Conservation (phyloP, 2,329 filamentous ascomycete species). For the Microdochium trichocladiopsis region DNA sequence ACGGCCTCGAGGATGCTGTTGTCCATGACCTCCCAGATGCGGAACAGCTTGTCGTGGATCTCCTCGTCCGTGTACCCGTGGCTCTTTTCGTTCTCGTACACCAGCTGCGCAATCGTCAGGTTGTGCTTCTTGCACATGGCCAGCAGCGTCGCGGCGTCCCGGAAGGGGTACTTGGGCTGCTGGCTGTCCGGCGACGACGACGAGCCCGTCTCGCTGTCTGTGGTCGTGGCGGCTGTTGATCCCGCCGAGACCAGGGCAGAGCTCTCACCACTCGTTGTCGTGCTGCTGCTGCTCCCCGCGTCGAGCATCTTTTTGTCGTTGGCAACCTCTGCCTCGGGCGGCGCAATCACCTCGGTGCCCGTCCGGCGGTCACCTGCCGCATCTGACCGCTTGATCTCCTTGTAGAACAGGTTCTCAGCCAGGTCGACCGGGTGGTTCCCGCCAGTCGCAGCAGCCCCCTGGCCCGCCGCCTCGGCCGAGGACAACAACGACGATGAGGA, state of each 20-base stretch:
- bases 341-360: conserved; percentile 31
- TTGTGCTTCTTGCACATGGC: conserved; percentile 41
- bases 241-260: not conserved
- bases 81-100: conserved; percentile 46
- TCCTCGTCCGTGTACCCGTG: conserved; percentile 41
- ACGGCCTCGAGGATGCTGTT: conserved; percentile 42
- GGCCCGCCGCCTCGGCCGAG: conserved; percentile 14
- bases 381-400: conserved; percentile 38
- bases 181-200: conserved; percentile 8
- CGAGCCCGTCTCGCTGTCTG: conserved; percentile 8
- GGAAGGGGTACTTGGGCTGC: conserved; percentile 38
- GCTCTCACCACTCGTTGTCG: not conserved
- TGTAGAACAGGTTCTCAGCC: conserved; percentile 45
- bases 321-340: conserved; percentile 15
- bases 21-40: conserved; percentile 46
- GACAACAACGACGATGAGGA: no score
- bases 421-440: conserved; percentile 35
- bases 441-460: conserved; percentile 11
- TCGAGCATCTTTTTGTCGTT: conserved; percentile 2
- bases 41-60: conserved; percentile 36
- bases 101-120: conserved; percentile 41
- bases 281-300: not conserved
- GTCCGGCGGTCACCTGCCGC: conserved; percentile 36
- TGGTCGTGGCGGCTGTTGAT: conserved; percentile 5
- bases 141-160: conserved; percentile 36